Evolutionary conservation across 257 asterid species (phyloP).

Genomic region (Ligustrum vulgare): DNA sequence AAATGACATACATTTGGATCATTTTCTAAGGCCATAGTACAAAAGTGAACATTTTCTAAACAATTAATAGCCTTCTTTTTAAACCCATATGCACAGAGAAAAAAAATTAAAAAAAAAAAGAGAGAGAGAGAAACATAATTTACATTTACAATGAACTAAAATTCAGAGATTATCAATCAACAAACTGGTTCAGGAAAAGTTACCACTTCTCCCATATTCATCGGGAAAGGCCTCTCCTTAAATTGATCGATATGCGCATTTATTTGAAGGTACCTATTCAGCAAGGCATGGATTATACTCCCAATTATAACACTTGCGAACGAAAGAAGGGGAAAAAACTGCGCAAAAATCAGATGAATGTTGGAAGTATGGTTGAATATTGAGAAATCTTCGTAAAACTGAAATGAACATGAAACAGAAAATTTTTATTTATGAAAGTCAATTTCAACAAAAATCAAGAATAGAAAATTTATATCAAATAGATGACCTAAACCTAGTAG

Average conservation of each 20-base stretch:
- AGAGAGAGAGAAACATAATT: too few species aligned
- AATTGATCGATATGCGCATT: conserved; percentile 49
- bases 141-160: not conserved
- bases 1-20: not conserved
- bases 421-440: not conserved
- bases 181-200: conserved; percentile 2
- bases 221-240: conserved; percentile 35
- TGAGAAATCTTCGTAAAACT: not conserved
- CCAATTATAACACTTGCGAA: not conserved
- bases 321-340: not conserved
- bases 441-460: not conserved
- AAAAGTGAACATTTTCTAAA: not conserved
- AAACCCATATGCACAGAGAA: not conserved
- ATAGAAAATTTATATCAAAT: not conserved
- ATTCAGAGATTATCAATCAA: not conserved
- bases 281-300: conserved; percentile 11
- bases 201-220: conserved; percentile 49
- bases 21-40: not conserved
- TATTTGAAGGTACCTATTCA: conserved; percentile 25
- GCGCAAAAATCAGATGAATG: not conserved
- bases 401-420: too few species aligned
- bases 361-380: not conserved
- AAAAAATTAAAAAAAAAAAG: not conserved
- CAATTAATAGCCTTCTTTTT: conserved; percentile 4
- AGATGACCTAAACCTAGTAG: not conserved